Base-by-base conservation (phyloP, 345 rosid species). In the Salix arbutifolia region DNA sequence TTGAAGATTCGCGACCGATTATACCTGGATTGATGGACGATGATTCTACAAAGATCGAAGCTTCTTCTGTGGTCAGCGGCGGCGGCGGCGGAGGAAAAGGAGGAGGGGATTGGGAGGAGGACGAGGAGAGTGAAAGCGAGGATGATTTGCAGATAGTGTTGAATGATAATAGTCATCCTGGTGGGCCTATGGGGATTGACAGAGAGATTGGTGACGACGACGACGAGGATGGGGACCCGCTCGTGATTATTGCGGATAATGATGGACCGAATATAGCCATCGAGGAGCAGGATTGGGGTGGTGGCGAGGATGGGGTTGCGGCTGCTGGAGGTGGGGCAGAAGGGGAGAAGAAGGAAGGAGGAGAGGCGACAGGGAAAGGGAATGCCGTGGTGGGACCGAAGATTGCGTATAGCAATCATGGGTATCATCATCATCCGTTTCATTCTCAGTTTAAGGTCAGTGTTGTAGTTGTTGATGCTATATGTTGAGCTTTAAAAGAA, bases 391-490 rank as follows among this genome's bases (percentile, higher is more conserved):
- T 53, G 14, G 85, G 72, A n/a, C 83, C 89, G 16, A 93, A 93
- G 85, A 76, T 90, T 84, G 98, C 92, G 73, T 93, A 88, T 88
- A 90, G 89, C 93, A 84, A 78, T 82, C 96, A 92, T 80, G 95
- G 88, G 81, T 96, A 88, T 88, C 97, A 89, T 75, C 79, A 87
- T 75, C 83, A 89, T 78, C 92, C 97, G 35, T 94, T 90, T 92
- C 98, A 94, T 91, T 91, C 97, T 84, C 97, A 94, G 96, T 96
- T 87, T 86, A 96, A 96, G 99, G 99, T 96, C 90, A 94, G 99
- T 92, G 87, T 82, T 85, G 74, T 65, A 53, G 79, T 56, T 74
- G 78, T 53, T 67, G 74, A 21, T 68, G 80, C 21, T 73, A 60
- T 72, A 68, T 62, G 71, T 77, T 76, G 74, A 71, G 42, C 37